phyloP scores from a whole-genome alignment of 139 green algal genomes.

The Chlamydomonas sp. region DNA sequence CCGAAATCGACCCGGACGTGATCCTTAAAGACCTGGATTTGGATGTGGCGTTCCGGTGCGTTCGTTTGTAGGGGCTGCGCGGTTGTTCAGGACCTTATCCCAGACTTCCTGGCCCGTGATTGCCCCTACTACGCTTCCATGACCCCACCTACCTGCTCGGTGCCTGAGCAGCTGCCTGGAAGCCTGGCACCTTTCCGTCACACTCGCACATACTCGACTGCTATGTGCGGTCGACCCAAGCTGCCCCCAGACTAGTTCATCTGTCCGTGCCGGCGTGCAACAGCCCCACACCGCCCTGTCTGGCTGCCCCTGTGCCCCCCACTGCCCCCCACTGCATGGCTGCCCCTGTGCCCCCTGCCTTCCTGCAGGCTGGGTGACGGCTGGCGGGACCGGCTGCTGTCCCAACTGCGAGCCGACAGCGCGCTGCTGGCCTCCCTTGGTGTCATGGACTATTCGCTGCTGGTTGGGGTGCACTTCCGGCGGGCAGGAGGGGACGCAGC shows the following conservation, averaged over 20 bases:
- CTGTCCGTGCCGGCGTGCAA: too few species aligned
- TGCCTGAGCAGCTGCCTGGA: too few species aligned
- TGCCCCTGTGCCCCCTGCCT: neutral
- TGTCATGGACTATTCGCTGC: constrained; percentile 94
- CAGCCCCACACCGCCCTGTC: too few species aligned
- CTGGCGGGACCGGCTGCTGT: constrained; percentile 58
- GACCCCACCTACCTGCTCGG: too few species aligned
- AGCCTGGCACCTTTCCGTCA: too few species aligned
- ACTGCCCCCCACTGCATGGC: neutral
- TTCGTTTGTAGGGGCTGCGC: neutral
- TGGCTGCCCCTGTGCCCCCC: neutral
- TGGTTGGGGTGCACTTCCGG: constrained; percentile 85
- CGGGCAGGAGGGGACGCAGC: neutral
- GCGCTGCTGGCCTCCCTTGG: constrained; percentile 64
- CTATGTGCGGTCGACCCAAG: too few species aligned
- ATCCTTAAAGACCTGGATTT: constrained; percentile 94
- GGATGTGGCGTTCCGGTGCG: constrained; percentile 56
- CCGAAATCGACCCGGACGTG: constrained; percentile 41
- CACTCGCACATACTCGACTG: too few species aligned
- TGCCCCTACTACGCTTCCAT: too few species aligned
- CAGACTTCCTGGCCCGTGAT: too few species aligned
- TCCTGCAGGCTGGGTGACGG: constrained; percentile 60
- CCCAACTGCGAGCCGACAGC: constrained; percentile 77
- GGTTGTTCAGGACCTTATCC: neutral
- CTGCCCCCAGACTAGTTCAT: too few species aligned